These are phyloP conservation scores for Pseudomonodictys pantanalensis DNA, from an alignment of 495 filamentous ascomycete genomes.

Conservation along the genomic window DNA sequence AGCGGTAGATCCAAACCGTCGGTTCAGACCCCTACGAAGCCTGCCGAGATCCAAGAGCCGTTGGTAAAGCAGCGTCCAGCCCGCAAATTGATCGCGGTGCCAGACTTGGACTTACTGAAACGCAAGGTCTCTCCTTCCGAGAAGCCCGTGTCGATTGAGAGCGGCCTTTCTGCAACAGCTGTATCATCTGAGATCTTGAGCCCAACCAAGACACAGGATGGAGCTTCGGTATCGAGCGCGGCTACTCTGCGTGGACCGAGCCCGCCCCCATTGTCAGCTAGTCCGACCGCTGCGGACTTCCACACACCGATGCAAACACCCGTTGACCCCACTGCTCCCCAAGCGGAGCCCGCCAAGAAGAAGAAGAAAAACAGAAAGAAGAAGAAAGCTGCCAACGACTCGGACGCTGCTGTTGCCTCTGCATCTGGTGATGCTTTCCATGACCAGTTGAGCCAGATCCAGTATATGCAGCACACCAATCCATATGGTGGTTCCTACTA, in stretches of 20 bases:
- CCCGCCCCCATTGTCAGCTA: background rate
- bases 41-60: no score
- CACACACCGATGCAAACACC: slow-evolving; percentile 12
- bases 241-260: background rate
- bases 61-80: no score
- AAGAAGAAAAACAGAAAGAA: slow-evolving; percentile 17
- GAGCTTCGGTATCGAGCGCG: background rate
- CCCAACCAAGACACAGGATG: background rate
- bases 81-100: no score
- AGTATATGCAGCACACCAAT: background rate
- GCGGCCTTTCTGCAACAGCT: background rate
- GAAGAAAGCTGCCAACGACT: slow-evolving; percentile 3
- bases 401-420: background rate
- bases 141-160: background rate
- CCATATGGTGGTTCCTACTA: background rate
- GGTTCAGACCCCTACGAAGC: no score
- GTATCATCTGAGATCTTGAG: background rate
- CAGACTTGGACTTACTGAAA: no score
- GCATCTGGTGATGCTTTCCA: background rate
- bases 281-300: slow-evolving; percentile 13
- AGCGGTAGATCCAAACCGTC: no score
- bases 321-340: background rate
- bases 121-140: no score
- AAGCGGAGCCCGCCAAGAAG: background rate
- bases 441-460: slow-evolving; percentile 1